Evolutionary conservation across 768 basidiomycete species (phyloP), one percentile per base, ranked within the genome.

Genomic region (Lyophyllum shimeji): DNA sequence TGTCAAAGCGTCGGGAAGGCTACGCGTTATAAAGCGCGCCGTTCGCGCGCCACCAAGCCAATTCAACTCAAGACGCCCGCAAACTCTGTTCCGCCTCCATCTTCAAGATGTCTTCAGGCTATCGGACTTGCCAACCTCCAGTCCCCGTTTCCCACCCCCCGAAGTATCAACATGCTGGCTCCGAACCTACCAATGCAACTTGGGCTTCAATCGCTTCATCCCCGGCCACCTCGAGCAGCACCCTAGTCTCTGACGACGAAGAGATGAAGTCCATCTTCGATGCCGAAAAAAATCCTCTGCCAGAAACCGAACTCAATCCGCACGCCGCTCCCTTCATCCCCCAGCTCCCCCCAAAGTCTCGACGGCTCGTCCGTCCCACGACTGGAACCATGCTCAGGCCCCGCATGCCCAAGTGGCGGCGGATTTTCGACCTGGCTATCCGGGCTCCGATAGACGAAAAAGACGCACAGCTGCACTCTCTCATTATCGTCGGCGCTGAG

Each of bases 301-400:
- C 43, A 23, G 57, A 46, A 49, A 53, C 51, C 31, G 42, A 57
- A 25, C 55, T 56, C 21, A 52, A 58, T 50, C 57, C 62, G n/a
- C 24, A 20, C 18, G 55, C 55, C 18, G 31, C 34, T 21, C 60
- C 60, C 8, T 57, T 55, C 33, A 44, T 55, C 34, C 60, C 57
- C 8, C 55, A 52, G 46, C 51, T 44, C 3, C 20, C 42, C 5
- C 60, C 57, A 7, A 54, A 55, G 21, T 52, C 52, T 2, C 60
- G 55, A 4, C 59, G 43, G 9, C 60, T 63, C 31, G 46, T 58
- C 9, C 62, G 62, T 18, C 60, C 62, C 7, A 33, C 20, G 9
- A 46, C 53, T 11, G 46, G 37, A 4, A 27, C 33, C n/a, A 48
- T 48, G n/a, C 57, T 57, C 21, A 53, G 46, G 17, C 55, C 51